A percentile compares a stretch with the other conserved stretches of the same genome.
These are phyloP conservation scores for Stephanodiscus triporus DNA, from an alignment of 108 stramenopile genomes.

Conservation along the genomic window DNA sequence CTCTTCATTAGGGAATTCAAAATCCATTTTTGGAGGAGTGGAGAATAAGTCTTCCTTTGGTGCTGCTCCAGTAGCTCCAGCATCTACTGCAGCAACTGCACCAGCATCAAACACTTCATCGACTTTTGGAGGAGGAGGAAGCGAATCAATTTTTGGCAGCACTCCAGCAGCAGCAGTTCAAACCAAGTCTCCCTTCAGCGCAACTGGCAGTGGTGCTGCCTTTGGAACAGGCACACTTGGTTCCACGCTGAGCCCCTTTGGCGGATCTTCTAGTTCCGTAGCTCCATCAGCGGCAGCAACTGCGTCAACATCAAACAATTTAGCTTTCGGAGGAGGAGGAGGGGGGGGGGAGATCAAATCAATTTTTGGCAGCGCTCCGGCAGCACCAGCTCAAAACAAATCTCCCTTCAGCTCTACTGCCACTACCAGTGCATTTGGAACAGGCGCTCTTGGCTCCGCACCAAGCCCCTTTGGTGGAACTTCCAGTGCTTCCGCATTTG, in stretches of 20 bases:
- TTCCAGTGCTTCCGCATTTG: neutral
- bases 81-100: constrained; percentile 2
- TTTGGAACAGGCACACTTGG: constrained; percentile 25
- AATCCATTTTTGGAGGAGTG: constrained; percentile 13
- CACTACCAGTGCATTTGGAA: constrained; percentile 17
- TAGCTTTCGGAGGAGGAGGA: neutral
- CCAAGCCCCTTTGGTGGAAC: neutral
- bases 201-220: neutral
- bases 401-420: neutral
- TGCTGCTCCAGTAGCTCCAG: neutral
- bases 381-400: constrained; percentile 9
- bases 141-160: constrained; percentile 46
- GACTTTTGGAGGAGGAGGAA: neutral
- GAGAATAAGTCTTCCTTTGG: constrained; percentile 15
- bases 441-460: constrained; percentile 1
- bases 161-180: constrained; percentile 16
- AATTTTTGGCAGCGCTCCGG: constrained; percentile 40
- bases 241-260: constrained; percentile 6
- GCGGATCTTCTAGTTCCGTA: neutral
- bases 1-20: constrained; percentile 1
- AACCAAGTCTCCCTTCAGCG: neutral
- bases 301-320: neutral
- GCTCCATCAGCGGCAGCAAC: constrained; percentile 5
- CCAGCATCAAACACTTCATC: neutral
- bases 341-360: constrained; percentile 8